Evolutionary conservation across 2,329 filamentous ascomycete genomes (phyloP), one percentile per base, ranked within the genome.

Genomic region (Alternaria gaisen): DNA sequence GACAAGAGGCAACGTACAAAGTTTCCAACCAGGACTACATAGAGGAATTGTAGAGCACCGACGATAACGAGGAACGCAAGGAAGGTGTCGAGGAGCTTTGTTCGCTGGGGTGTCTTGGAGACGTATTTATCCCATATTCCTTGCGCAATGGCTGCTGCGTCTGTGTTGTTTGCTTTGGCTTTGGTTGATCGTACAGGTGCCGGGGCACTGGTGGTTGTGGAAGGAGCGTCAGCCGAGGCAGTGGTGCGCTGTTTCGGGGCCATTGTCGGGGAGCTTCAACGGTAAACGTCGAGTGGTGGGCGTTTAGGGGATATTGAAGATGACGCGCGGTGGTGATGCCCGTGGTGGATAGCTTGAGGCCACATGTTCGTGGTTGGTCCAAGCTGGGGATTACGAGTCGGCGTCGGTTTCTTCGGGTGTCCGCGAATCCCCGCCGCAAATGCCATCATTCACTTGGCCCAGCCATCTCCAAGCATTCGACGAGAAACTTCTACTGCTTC

Each of bases 11-110:
- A n/a, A 48, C 93, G 64, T 87, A 99, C 95, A 75, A 94, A 99
- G 81, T 97, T 98, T 68, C 95, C 95, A 56, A 89, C 93, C 70
- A 98, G 75, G 57, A 97, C 84, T 78, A 94, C 97, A 82, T 99
- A 99, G 61, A 91, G 79, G 80, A 99, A 98, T 81, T 99, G 95
- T 72, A 98, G 79, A n/a, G 83, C 92, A 52, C 93, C 95, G 5
- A 97, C 92, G 1, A 90, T 84, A 22, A 95, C 88, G 60, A 99
- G 83, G 79, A 97, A 99, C 4, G 81, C 87, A 87, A 99, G 89
- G 80, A 99, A 99, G 36, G 87, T 87, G 79, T 99, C 95, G 64
- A 98, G 86, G 63, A 99, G 87, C 86, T 97, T 95, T 48, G 91
- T 94, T 65, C 94, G 89, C 85, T 97, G 94, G 47, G 94, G 89